Evolutionary conservation across 1,139 yeast genomes (phyloP).

Genomic region (Sugiyamaella japonica): DNA sequence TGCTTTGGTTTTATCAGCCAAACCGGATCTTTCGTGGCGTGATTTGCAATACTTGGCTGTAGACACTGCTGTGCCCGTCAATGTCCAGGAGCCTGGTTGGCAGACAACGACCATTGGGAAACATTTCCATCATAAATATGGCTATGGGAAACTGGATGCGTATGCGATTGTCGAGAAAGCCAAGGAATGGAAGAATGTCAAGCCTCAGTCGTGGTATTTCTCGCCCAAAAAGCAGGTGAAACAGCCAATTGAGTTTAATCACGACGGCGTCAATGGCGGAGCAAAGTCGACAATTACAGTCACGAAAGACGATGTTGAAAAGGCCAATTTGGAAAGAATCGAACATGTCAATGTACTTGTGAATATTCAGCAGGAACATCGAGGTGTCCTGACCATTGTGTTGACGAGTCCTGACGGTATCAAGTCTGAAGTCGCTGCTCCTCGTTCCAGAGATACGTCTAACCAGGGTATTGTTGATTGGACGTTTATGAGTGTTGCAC

Average conservation of each 20-base stretch:
- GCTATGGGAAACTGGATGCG: constrained; percentile 93
- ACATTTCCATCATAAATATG: constrained; percentile 80
- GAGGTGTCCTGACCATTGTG: constrained; percentile 72
- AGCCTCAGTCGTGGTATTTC: constrained; percentile 86
- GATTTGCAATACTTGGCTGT: constrained; percentile 87
- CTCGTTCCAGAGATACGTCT: constrained; percentile 59
- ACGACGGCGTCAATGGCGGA: constrained; percentile 32
- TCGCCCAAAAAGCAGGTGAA: constrained; percentile 46
- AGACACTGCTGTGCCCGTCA: constrained; percentile 65
- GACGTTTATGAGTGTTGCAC: constrained; percentile 98
- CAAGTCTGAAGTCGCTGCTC: constrained; percentile 71
- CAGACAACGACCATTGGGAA: constrained; percentile 58
- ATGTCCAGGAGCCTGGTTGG: constrained; percentile 68
- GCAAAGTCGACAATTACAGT: constrained; percentile 51
- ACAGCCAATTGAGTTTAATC: constrained; percentile 23
- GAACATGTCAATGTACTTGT: constrained; percentile 89
- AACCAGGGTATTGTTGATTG: constrained; percentile 68
- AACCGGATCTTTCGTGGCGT: constrained; percentile 92
- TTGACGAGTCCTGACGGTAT: constrained; percentile 76
- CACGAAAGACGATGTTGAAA: constrained; percentile 50
- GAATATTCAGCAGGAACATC: constrained; percentile 58
- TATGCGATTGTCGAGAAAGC: constrained; percentile 73
- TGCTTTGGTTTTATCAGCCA: constrained; percentile 74
- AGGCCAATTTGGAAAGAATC: constrained; percentile 63
- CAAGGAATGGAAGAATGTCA: constrained; percentile 74